These are phyloP conservation scores for Aureococcus anophagefferens DNA, from an alignment of 108 stramenopile genomes.

Conservation along the genomic window DNA sequence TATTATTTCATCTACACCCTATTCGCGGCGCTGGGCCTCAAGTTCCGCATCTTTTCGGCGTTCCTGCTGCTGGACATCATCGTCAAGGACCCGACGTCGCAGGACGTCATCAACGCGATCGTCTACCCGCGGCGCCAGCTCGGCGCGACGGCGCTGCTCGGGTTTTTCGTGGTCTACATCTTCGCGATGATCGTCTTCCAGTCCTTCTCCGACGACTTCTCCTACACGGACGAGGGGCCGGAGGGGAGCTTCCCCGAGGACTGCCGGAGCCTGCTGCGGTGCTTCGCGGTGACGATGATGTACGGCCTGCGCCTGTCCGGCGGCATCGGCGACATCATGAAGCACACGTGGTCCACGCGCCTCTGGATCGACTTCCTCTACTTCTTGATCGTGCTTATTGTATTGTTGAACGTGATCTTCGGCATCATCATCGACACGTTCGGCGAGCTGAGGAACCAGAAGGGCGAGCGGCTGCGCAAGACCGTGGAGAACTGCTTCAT, in stretches of 20 bases:
- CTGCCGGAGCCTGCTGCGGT: conserved; percentile 21
- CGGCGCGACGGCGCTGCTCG: conserved; percentile 24
- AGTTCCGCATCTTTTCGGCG: not conserved
- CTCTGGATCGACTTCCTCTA: conserved; percentile 14
- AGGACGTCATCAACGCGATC: conserved; percentile 32
- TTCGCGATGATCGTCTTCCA: conserved; percentile 18
- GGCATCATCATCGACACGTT: conserved; percentile 38
- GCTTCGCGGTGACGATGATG: conserved; percentile 21
- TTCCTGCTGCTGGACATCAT: conserved; percentile 21
- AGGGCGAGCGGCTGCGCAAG: conserved; percentile 21
- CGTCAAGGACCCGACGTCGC: conserved; percentile 23
- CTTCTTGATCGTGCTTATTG: conserved; percentile 22
- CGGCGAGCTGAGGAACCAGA: conserved; percentile 11
- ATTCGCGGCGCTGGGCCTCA: conserved; percentile 9
- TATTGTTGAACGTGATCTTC: conserved; percentile 33
- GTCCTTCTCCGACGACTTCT: conserved; percentile 19
- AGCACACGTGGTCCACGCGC: not conserved
- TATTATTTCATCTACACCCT: conserved; percentile 12
- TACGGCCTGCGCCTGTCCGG: conserved; percentile 23
- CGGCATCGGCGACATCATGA: conserved; percentile 32
- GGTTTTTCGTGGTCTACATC: conserved; percentile 19
- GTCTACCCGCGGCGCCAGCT: conserved; percentile 26
- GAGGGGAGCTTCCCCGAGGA: not conserved
- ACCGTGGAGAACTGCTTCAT: conserved; percentile 34
- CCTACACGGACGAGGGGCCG: not conserved